These are phyloP conservation scores for Rhizophora apiculata DNA, from an alignment of 345 rosid genomes.

Conservation along the genomic window DNA sequence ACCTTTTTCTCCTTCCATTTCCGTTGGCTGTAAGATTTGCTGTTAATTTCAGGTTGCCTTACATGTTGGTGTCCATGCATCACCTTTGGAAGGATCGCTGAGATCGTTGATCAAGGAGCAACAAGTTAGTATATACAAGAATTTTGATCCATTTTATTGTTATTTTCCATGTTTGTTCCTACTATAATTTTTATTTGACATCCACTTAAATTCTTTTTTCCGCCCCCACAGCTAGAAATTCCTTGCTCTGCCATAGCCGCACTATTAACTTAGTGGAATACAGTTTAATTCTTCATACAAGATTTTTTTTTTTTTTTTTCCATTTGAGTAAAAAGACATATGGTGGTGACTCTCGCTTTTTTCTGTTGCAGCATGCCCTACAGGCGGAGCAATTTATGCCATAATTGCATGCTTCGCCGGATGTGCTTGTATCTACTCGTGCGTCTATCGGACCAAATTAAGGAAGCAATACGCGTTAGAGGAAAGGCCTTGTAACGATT, in stretches of 20 bases:
- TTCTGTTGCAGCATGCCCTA: conserved; percentile 29
- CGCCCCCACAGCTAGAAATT: too few relatives aligned
- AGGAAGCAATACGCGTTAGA: conserved; percentile 20
- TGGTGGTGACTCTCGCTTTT: too few relatives aligned
- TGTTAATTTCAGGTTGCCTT: conserved; percentile 14
- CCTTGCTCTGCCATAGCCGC: too few relatives aligned
- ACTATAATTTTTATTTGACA: too few relatives aligned
- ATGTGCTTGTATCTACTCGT: conserved; percentile 12
- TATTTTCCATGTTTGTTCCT: not conserved
- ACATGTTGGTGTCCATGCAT: conserved; percentile 20
- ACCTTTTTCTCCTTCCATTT: not conserved
- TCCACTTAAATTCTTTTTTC: too few relatives aligned
- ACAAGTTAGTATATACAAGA: conserved; percentile 5
- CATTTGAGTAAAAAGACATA: too few relatives aligned
- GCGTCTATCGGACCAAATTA: conserved; percentile 25
- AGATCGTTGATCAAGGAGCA: conserved; percentile 14
- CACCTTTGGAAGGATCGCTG: conserved; percentile 26
- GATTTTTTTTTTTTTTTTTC: too few relatives aligned
- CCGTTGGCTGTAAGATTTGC: not conserved
- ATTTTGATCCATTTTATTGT: not conserved
- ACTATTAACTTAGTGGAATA: too few relatives aligned
- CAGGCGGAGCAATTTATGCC: conserved; percentile 20
- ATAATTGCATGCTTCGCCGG: conserved; percentile 8
- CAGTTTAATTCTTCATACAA: too few relatives aligned
- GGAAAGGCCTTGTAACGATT: conserved; percentile 21